Conservation (phyloP, 495 filamentous ascomycete species). For the Penicillium bialowiezense region DNA sequence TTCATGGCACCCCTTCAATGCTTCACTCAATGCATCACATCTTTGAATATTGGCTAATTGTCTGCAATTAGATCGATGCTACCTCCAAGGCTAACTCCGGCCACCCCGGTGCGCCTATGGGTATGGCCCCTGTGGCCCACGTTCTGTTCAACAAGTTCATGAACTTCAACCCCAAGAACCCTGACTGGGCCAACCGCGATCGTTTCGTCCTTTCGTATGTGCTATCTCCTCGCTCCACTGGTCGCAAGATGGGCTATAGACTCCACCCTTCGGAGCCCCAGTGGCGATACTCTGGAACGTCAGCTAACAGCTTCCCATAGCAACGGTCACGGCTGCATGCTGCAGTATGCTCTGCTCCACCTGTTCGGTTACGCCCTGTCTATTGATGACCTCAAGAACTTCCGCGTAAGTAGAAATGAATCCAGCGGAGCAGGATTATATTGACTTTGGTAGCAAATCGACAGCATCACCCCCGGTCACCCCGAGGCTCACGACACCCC, state of each 20-base stretch:
- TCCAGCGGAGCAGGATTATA: neutral
- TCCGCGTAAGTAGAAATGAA: constrained; percentile 68
- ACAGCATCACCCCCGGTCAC: constrained; percentile 95
- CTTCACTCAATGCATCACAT: neutral
- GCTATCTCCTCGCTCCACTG: neutral
- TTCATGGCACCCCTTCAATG: neutral
- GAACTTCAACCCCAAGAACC: constrained; percentile 99
- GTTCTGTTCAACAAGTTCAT: constrained; percentile 99
- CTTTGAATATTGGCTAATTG: constrained; percentile 17
- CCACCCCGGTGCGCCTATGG: constrained; percentile 98
- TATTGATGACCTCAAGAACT: constrained; percentile 89
- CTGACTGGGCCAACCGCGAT: constrained; percentile 94
- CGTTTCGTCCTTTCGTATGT: constrained; percentile 99
- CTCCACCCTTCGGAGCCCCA: too few relatives aligned
- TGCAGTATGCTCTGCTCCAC: constrained; percentile 97
- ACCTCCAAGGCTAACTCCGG: constrained; percentile 94
- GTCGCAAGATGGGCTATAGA: neutral
- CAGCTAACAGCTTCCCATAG: constrained; percentile 42
- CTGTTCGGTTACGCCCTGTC: constrained; percentile 85
- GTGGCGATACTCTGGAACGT: neutral
- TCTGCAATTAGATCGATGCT: constrained; percentile 79
- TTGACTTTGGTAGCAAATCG: constrained; percentile 55
- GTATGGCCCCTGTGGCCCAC: constrained; percentile 96
- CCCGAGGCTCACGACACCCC: constrained; percentile 96
- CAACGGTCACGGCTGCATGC: constrained; percentile 98